Evolutionary conservation across 2,329 filamentous ascomycete species (phyloP).

Genomic region (Calonectria crousiana): DNA sequence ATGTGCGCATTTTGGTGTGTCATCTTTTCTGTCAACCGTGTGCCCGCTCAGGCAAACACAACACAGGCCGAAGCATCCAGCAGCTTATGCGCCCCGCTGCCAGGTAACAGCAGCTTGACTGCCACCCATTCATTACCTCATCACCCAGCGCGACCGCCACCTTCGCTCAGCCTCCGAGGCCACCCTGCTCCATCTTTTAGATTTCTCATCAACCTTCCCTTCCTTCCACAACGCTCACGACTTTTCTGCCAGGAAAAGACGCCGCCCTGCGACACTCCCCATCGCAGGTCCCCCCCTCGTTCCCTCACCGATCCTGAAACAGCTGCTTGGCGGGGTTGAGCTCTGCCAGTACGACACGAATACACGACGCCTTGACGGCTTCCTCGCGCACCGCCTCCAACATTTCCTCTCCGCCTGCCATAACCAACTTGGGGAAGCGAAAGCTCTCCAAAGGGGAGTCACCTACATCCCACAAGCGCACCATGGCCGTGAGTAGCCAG

Average conservation of each 20-base stretch:
- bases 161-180: conserved; percentile 29
- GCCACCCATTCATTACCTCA: conserved; percentile 44
- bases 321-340: conserved; percentile 51
- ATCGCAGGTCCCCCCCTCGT: conserved; percentile 27
- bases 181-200: conserved; percentile 23
- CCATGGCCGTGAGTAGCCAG: conserved; percentile 68
- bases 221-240: conserved; percentile 21
- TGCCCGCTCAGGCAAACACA: conserved; percentile 8
- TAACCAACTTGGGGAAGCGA: conserved; percentile 74
- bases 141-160: conserved; percentile 37
- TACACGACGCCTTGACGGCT: conserved; percentile 30
- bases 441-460: conserved; percentile 73
- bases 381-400: conserved; percentile 44
- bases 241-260: conserved; percentile 13
- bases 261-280: conserved; percentile 30
- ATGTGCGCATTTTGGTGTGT: not conserved
- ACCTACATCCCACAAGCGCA: conserved; percentile 68
- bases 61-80: conserved; percentile 16
- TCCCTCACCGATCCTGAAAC: conserved; percentile 26
- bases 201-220: conserved; percentile 24
- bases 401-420: conserved; percentile 48
- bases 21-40: not conserved
- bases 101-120: conserved; percentile 30
- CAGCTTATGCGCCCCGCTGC: conserved; percentile 34
- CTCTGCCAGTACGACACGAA: conserved; percentile 42